These are phyloP conservation scores for Lactarius indigo DNA, from an alignment of 768 basidiomycete genomes.

Conservation along the genomic window DNA sequence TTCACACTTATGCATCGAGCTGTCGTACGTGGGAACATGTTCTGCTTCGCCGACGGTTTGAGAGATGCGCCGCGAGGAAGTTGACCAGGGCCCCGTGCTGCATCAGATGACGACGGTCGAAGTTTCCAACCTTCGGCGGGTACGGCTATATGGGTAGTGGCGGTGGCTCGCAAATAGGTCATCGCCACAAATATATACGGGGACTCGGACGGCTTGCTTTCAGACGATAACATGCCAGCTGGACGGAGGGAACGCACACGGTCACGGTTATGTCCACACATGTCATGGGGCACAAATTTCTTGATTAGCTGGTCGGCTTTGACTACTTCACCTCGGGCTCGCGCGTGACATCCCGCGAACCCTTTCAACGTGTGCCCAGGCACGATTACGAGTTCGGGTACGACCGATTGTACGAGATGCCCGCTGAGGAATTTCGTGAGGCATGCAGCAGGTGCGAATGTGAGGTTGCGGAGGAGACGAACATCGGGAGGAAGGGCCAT, in stretches of 20 bases:
- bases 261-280: constrained; percentile 38
- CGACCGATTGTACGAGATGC: constrained; percentile 84
- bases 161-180: constrained; percentile 77
- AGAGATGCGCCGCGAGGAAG: constrained; percentile 78
- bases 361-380: constrained; percentile 91
- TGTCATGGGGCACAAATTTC: constrained; percentile 53
- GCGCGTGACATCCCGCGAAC: constrained; percentile 73
- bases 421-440: constrained; percentile 76
- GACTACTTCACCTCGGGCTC: constrained; percentile 89
- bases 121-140: constrained; percentile 86
- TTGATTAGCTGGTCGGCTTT: constrained; percentile 87
- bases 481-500: constrained; percentile 35
- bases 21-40: constrained; percentile 88
- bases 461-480: constrained; percentile 53
- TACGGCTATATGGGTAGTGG: constrained; percentile 97
- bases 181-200: constrained; percentile 46
- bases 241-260: constrained; percentile 33
- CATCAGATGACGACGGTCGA: constrained; percentile 95
- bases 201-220: constrained; percentile 43
- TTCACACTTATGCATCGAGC: constrained; percentile 95
- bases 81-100: constrained; percentile 77
- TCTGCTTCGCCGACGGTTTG: constrained; percentile 78
- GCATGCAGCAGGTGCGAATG: constrained; percentile 57
- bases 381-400: constrained; percentile 87
- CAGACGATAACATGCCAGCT: constrained; percentile 35